A percentile compares a stretch with the other conserved stretches of the same genome.
These are phyloP conservation scores for Cyclostephanos tholiformis DNA, from an alignment of 108 stramenopile species.

Conservation along the genomic window DNA sequence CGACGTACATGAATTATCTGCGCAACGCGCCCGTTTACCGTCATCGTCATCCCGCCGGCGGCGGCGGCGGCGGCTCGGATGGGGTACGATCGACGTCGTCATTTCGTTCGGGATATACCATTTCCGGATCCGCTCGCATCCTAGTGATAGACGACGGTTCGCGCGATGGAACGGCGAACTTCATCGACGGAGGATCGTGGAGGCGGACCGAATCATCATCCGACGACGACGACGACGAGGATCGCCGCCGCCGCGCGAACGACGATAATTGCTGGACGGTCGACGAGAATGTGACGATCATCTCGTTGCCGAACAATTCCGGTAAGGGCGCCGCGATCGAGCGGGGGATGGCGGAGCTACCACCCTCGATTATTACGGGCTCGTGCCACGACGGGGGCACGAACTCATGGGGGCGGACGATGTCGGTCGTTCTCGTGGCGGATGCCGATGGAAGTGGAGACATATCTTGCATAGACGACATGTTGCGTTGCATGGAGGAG, in stretches of 20 bases:
- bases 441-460: slow-evolving; percentile 88
- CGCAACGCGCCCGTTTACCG: slow-evolving; percentile 8
- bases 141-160: slow-evolving; percentile 82
- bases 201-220: not conserved
- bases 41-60: not conserved
- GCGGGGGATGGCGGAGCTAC: slow-evolving; percentile 52
- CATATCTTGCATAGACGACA: slow-evolving; percentile 53
- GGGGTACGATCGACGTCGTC: too few relatives aligned
- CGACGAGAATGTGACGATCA: slow-evolving; percentile 36
- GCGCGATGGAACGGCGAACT: slow-evolving; percentile 57
- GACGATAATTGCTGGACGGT: slow-evolving; percentile 25
- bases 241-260: not conserved
- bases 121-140: slow-evolving; percentile 30
- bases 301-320: slow-evolving; percentile 58
- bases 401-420: not conserved
- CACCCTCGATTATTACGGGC: not conserved
- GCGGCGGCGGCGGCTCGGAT: too few relatives aligned
- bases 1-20: slow-evolving; percentile 56
- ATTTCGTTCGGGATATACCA: too few relatives aligned
- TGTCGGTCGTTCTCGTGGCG: slow-evolving; percentile 50
- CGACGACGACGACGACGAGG: too few relatives aligned
- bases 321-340: slow-evolving; percentile 83
- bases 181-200: slow-evolving; percentile 23
- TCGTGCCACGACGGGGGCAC: not conserved
- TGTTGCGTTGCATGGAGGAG: slow-evolving; percentile 47